These are phyloP conservation scores for Schizophyllum amplum DNA, from an alignment of 1,284 basidiomycete species.

Conservation along the genomic window DNA sequence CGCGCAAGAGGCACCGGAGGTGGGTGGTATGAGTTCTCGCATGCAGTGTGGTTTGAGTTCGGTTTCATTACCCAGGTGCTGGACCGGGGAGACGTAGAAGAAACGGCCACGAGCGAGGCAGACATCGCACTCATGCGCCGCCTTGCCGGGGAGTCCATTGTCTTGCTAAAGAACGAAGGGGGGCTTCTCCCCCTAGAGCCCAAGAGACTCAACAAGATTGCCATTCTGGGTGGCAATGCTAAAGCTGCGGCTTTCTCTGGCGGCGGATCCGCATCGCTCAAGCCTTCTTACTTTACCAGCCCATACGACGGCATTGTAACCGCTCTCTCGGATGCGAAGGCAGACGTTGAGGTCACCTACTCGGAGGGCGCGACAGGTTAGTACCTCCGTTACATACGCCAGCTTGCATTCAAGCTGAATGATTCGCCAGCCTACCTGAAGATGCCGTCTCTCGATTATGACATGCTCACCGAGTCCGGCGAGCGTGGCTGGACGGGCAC, in stretches of 20 bases:
- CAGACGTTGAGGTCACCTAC: conserved; percentile 48
- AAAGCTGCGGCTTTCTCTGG: conserved; percentile 62
- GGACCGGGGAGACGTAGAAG: conserved; percentile 59
- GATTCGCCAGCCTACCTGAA: conserved; percentile 43
- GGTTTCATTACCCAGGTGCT: conserved; percentile 34
- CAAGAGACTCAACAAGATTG: conserved; percentile 50
- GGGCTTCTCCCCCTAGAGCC: conserved; percentile 51
- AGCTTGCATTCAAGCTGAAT: neutral
- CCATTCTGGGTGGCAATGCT: conserved; percentile 73
- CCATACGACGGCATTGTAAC: conserved; percentile 65
- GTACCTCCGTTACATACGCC: conserved; percentile 8
- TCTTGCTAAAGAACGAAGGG: conserved; percentile 67
- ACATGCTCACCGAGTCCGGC: conserved; percentile 47
- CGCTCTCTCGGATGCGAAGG: conserved; percentile 32
- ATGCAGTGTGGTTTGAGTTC: neutral
- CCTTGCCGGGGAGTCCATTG: conserved; percentile 59
- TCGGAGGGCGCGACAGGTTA: conserved; percentile 54
- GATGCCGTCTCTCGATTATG: conserved; percentile 57
- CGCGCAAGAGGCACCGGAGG: conserved; percentile 54
- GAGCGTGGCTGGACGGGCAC: conserved; percentile 53
- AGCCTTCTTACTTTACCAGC: conserved; percentile 63
- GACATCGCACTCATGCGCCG: conserved; percentile 56
- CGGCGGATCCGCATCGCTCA: conserved; percentile 69
- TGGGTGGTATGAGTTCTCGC: conserved; percentile 18
- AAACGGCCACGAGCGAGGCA: conserved; percentile 49